These are phyloP conservation scores for Boletus patriciae DNA, from an alignment of 768 basidiomycete genomes.

Conservation along the genomic window DNA sequence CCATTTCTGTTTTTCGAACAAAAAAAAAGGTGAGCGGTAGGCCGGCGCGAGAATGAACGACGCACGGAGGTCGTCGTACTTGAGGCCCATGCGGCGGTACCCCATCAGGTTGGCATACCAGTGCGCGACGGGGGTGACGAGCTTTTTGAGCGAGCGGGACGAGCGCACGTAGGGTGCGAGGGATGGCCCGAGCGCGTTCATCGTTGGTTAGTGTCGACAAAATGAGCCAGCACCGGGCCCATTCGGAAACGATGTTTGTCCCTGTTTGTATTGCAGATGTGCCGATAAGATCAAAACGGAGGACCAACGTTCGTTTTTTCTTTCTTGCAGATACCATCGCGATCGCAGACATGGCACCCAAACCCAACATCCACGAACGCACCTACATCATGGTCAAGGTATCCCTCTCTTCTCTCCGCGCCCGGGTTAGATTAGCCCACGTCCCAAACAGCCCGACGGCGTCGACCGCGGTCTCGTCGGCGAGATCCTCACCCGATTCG, in stretches of 20 bases:
- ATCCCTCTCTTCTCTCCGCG: background rate
- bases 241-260: constrained; percentile 40
- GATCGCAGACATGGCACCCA: constrained; percentile 43
- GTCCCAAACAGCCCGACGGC: constrained; percentile 82
- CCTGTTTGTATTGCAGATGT: constrained; percentile 36
- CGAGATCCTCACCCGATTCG: constrained; percentile 94
- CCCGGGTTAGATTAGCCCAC: too few relatives aligned
- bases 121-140: constrained; percentile 74
- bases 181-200: constrained; percentile 63
- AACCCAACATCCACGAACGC: constrained; percentile 57
- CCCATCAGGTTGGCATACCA: constrained; percentile 82
- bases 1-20: constrained; percentile 51
- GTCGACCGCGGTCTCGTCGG: constrained; percentile 96
- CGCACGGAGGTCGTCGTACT: constrained; percentile 93
- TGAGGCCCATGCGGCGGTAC: constrained; percentile 85
- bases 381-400: constrained; percentile 99
- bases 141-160: constrained; percentile 62
- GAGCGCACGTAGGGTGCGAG: constrained; percentile 75
- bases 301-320: background rate
- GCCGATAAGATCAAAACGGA: constrained; percentile 32
- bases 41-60: constrained; percentile 11
- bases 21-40: background rate
- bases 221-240: background rate
- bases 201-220: constrained; percentile 2
- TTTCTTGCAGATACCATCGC: constrained; percentile 28